Evolutionary conservation across 1,139 yeast genomes (phyloP), one percentile per base, ranked within the genome.

Genomic region (Geotrichum phurueaensis): DNA sequence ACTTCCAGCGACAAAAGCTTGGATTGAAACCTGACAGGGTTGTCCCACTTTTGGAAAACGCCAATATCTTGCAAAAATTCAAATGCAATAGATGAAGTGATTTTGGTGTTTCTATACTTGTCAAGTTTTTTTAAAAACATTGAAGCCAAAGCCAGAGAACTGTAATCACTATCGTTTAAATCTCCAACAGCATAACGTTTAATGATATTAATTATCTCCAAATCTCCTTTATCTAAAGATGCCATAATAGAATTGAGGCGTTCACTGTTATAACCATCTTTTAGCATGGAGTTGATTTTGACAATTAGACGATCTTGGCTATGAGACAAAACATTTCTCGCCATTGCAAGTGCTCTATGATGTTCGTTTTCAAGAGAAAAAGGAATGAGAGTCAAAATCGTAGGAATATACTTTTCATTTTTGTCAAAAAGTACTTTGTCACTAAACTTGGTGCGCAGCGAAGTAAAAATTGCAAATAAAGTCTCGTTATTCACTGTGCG

Each of bases 161-260:
- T 61, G n/a, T 56, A 57, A 39, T 69, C 70, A 25, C 60, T 58
- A 15, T 61, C 53, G 22, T 62, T 65, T 49, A 69, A 57, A 53
- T 69, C 72, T 1, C 67, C 65, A 1, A 68, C 56, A 1, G 71
- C 68, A 57, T 62, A 69, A 12, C 69, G 63, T 49, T 64, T 64
- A 13, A 66, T 56, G 6, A 68, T 58, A 1, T 59, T 54, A 9
- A 64, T 47, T 3, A 66, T 60, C 5, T 58, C 62, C 13, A 51
- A 56, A 39, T 55, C 47, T 31, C 49, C 39, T 47, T 58, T 56
- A 15, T 23, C 36, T 12, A 50, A 33, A n/a, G 33, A 20, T 20
- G 50, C 31, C 12, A 9, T 20, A 27, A 51, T 10, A 18, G n/a
- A 7, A n/a, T 39, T 39, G 7, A n/a, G n/a, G 6, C 20, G 18